Base-by-base conservation (phyloP, 2,329 filamentous ascomycete species). In the Aspergillus transmontanensis region DNA sequence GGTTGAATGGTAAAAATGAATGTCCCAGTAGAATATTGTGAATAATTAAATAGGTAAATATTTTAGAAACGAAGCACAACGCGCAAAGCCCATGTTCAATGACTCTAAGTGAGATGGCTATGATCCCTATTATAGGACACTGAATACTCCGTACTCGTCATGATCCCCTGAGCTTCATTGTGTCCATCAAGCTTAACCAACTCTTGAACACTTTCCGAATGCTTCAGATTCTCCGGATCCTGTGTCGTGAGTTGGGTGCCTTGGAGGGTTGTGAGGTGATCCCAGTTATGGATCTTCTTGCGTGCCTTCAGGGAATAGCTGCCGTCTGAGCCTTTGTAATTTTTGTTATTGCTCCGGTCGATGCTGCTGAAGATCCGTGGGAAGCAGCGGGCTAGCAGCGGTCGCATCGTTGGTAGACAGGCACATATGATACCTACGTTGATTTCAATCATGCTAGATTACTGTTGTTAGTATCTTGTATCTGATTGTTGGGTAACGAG, bases 381-480 rank as follows among this genome's bases (percentile, higher is more conserved):
- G 45, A 62, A 54, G 19, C 41, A 14, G 9, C 43, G 64, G 16
- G 59, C 26, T 1, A 66, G 26, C 3, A 66, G 58, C 4, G 65
- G 65, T 11, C 65, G 65, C 34, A 66, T 41, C 12, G 51, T 48
- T 6, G 65, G 65, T 5, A 66, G 65, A 28, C 63, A 65, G 19
- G 65, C 58, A 19, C 63, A 66, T 30, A 66, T 65, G 39, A 66
- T 66, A 9, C 65, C 63, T n/a, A 67, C 63, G 28, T 67, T 67
- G 39, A 67, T 63, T 39, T 67, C 65, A 19, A 67, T 61, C 65
- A 67, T 65, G 1, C 65, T 65, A 34, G 1, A 53, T 4, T 0
- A 36, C 6, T 10, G 0, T 1, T 7, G 7, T 54, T 23, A 54
- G 30, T 28, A 19, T 28, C 4, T 3, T 10, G 2, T 5, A 2